Percentiles rank a stretch among this genome's conserved stretches.
These are phyloP conservation scores for Selaginella moellendorffii DNA, from an alignment of 75 land plant genomes.

Conservation along the genomic window DNA sequence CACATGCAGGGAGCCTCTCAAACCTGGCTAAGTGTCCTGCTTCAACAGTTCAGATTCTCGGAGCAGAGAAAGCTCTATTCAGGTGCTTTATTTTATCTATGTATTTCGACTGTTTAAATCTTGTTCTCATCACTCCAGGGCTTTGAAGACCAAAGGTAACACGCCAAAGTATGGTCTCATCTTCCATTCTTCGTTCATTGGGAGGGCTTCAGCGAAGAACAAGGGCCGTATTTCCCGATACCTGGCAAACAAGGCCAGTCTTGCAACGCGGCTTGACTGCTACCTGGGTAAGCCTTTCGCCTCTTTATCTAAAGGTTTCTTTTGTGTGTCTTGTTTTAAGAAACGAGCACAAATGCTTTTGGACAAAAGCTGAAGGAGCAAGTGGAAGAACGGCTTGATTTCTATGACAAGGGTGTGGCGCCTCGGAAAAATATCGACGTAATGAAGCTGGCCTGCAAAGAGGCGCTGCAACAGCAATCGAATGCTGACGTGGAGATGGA, in stretches of 20 bases:
- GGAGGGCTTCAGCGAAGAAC: conserved; percentile 68
- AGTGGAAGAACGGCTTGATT: conserved; percentile 91
- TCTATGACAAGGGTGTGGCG: conserved; percentile 96
- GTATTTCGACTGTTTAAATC: not conserved
- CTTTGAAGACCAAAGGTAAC: conserved; percentile 79
- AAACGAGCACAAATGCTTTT: conserved; percentile 48
- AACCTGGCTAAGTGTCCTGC: conserved; percentile 95
- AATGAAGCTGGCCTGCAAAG: conserved; percentile 82
- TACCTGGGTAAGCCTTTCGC: conserved; percentile 42
- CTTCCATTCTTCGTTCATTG: conserved; percentile 94
- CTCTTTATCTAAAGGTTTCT: not conserved
- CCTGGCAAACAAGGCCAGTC: conserved; percentile 92
- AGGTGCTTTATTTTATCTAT: conserved; percentile 31
- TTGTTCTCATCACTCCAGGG: conserved; percentile 27
- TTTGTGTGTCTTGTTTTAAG: conserved; percentile 23
- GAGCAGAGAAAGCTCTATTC: conserved; percentile 98
- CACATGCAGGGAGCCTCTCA: conserved; percentile 99
- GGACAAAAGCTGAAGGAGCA: conserved; percentile 90
- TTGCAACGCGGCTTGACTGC: conserved; percentile 92
- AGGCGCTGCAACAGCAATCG: conserved; percentile 10
- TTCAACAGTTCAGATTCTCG: conserved; percentile 95
- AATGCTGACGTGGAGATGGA: conserved; percentile 9
- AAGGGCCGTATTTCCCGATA: conserved; percentile 95
- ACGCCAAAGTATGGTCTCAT: conserved; percentile 95
- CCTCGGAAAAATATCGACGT: conserved; percentile 90